These are phyloP conservation scores for Grosmannia huntii DNA, from an alignment of 2,329 filamentous ascomycete genomes.

Conservation along the genomic window DNA sequence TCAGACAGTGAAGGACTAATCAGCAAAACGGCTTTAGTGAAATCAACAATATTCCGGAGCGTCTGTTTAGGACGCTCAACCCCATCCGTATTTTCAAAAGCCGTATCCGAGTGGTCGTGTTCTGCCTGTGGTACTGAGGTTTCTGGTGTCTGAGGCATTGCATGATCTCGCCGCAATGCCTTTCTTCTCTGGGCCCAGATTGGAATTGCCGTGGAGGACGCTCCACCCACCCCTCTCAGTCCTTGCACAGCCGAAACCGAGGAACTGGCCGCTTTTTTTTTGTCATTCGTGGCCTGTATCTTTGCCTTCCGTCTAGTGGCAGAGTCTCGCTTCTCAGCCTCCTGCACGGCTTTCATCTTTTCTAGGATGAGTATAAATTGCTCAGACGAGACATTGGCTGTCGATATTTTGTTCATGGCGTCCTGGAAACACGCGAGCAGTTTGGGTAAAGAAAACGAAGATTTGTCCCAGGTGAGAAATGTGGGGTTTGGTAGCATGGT, in stretches of 20 bases:
- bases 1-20: background rate
- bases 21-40: background rate
- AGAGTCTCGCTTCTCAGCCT: background rate
- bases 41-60: too few species aligned
- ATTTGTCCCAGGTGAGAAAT: slow-evolving; percentile 29
- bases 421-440: background rate
- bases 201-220: background rate
- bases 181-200: background rate
- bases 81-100: too few species aligned
- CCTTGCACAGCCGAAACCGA: background rate
- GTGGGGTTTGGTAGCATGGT: slow-evolving; percentile 45
- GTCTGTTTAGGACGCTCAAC: too few species aligned
- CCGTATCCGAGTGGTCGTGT: too few species aligned
- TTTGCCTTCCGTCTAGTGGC: background rate
- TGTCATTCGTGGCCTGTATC: background rate
- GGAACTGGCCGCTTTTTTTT: background rate
- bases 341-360: background rate
- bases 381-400: background rate
- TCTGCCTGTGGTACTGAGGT: too few species aligned
- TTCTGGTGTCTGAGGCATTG: too few species aligned
- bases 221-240: background rate
- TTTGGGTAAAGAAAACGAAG: background rate
- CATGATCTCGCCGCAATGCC: too few species aligned
- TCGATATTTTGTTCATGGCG: background rate
- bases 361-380: background rate